Evolutionary conservation across 2,329 filamentous ascomycete species (phyloP), one percentile per base, ranked within the genome.

Genomic region (Trichoderma semiorbis): DNA sequence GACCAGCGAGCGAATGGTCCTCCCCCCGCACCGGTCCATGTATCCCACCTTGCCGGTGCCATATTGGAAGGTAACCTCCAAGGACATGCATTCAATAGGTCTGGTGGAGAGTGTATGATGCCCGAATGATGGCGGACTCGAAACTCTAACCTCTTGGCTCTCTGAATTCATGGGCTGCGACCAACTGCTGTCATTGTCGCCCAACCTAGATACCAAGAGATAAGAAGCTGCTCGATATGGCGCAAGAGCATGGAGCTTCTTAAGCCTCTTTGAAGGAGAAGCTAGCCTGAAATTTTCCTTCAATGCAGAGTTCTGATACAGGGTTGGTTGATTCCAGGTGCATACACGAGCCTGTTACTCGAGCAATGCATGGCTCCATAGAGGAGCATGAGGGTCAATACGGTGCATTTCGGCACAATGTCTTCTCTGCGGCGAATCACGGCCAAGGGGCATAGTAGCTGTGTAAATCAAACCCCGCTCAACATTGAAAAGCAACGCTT

Each of bases 401-500:
- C 3, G 11, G 24, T 16, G 24, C 36, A 34, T 61, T 26, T 11
- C 26, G 28, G 34, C 34, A 50, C 32, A 12, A 58, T 47, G 18
- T 18, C n/a, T 47, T 16, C 47, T 39, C 14, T 21, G 10, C 47
- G 3, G 39, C n/a, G 34, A 53, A 24, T 11, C 47, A 7, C 11
- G 7, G n/a, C 32, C 26, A 26, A 5, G 12, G 10, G 18, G 18
- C 7, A 26, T 8, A 11, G n/a, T 53, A 72, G 21, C 12, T 21
- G 63, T 63, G 62, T 62, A 18, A 62, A 58, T 5, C 3, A 58
- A 47, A 18, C 12, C 14, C 12, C 26, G 30, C 39, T 77, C 74
- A 96, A 79, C 93, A 95, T 79, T 97, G 93, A 80, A 97, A 97
- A 0, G 91, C 91, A 21, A 97, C 90, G 0, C 92, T 92, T 4